phyloP scores from a whole-genome alignment of 768 basidiomycete genomes.

The Pulveroboletus sp. region DNA sequence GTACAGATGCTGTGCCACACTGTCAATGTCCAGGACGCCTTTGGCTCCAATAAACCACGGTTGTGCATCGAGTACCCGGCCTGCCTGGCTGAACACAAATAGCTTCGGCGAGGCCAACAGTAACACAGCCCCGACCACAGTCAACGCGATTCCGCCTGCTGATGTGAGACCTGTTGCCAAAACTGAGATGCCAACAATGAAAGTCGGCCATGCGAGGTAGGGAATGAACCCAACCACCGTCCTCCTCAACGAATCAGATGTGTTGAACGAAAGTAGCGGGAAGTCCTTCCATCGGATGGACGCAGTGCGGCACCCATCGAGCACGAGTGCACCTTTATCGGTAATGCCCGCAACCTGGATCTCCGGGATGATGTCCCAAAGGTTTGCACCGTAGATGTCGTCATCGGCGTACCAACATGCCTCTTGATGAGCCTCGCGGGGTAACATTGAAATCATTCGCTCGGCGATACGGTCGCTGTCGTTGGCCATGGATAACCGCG shows the following conservation, averaged over 20 bases:
- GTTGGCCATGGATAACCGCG: constrained; percentile 20
- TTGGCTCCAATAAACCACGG: constrained; percentile 23
- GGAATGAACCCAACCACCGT: constrained; percentile 5
- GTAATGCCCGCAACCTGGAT: constrained; percentile 18
- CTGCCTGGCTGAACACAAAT: constrained; percentile 9
- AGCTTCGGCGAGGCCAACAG: neutral
- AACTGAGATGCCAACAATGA: constrained; percentile 3
- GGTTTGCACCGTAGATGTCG: constrained; percentile 11
- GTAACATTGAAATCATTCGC: constrained; percentile 20
- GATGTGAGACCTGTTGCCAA: neutral
- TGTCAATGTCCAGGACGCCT: constrained; percentile 9
- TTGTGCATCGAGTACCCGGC: constrained; percentile 12
- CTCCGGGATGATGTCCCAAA: constrained; percentile 19
- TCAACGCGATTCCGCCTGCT: neutral
- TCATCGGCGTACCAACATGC: constrained; percentile 19
- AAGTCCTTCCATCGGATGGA: constrained; percentile 20
- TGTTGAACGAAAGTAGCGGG: constrained; percentile 11
- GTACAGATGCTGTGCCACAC: constrained; percentile 10
- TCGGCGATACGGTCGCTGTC: constrained; percentile 20
- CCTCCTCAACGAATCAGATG: constrained; percentile 6
- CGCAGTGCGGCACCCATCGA: constrained; percentile 18
- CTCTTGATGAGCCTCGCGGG: neutral
- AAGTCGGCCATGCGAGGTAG: constrained; percentile 4
- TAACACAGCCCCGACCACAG: neutral
- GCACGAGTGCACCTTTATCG: constrained; percentile 12